Base-by-base conservation (phyloP, 1,284 basidiomycete genomes). In the Cryptococcus deneoformans region DNA sequence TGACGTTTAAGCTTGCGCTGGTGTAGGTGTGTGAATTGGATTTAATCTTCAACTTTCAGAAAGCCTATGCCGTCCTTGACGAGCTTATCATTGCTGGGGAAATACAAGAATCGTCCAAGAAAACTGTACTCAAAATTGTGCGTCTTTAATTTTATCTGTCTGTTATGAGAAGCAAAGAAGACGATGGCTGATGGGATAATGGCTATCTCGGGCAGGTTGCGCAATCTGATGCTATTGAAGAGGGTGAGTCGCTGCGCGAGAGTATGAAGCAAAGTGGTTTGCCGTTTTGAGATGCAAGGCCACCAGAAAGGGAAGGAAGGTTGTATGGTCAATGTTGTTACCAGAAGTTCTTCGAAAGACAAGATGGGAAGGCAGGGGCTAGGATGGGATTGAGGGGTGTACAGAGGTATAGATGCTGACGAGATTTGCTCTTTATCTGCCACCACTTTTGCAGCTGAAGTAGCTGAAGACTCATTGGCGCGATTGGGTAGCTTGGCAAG, bases 71-170 rank as follows among this genome's bases (percentile, higher is more conserved):
- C 5, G 92, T 94, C 50, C 81, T 99, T 56, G 96, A 99, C 76
- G 96, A 99, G 77, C 83, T 99, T 53, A 94, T 99, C 76, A 97
- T 99, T 61, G 89, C 93, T 5, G 96, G 96, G 46, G 96, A 99
- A 78, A 82, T 99, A 67, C 95, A 99, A 79, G 96, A 99, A 73
- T 94, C 94, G 1, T 94, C 90, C 36, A 99, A 99, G 84, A 99
- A 99, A 79, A 90, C 92, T 5, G 95, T 99, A 6, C 80, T 99
- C 52, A 83, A 90, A 59, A 88, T 90, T 54, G 89, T 90, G 62
- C 67, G 87, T 71, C 29, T 29, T 29, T 29, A 64, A 64, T 46
- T 77, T 73, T n/a, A 69, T 58, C 55, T 11, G 4, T 10, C 38
- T 42, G 20, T 42, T 38, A 20, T 39, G 45, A 12, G 37, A 40